Evolutionary conservation across 2,329 filamentous ascomycete genomes (phyloP).

Genomic region (Fusarium temperatum): DNA sequence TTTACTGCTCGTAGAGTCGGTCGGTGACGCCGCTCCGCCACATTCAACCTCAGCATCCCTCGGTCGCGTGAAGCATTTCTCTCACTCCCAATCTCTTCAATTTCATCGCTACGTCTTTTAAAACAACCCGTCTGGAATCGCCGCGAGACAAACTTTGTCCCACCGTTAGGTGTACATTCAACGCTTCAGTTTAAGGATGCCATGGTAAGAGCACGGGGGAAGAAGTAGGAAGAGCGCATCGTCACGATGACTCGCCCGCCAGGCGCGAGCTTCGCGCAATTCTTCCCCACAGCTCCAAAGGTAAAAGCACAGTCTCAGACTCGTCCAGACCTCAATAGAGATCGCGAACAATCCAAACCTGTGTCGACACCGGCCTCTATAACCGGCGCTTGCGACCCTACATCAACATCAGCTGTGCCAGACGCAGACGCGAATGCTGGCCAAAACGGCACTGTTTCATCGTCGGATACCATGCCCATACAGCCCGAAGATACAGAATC

Average conservation of each 20-base stretch:
- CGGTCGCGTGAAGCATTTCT: constrained; percentile 53
- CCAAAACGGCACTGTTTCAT: constrained; percentile 29
- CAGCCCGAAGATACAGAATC: constrained; percentile 66
- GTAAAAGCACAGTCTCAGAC: constrained; percentile 58
- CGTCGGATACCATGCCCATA: constrained; percentile 41
- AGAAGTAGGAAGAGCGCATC: constrained; percentile 60
- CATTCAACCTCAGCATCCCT: constrained; percentile 38
- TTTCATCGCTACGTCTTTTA: constrained; percentile 14
- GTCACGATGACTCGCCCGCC: constrained; percentile 81
- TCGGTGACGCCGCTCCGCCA: constrained; percentile 40
- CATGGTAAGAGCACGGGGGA: constrained; percentile 65
- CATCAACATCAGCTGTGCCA: constrained; percentile 34
- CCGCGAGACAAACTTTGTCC: background rate
- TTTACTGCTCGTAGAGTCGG: constrained; percentile 34
- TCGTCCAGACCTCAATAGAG: constrained; percentile 46
- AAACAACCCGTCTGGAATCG: constrained; percentile 8
- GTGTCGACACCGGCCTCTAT: constrained; percentile 25
- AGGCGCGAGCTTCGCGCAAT: constrained; percentile 83
- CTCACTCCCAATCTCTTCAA: constrained; percentile 34
- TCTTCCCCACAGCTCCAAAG: constrained; percentile 82
- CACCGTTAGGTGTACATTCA: constrained; percentile 6
- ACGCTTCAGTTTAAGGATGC: constrained; percentile 54
- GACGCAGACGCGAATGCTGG: constrained; percentile 39
- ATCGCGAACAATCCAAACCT: constrained; percentile 45
- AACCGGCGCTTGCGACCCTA: constrained; percentile 36